Percentiles rank a stretch among this genome's conserved stretches.
phyloP scores from a whole-genome alignment of 192 early-diverging fungal species.

The Gaertneriomyces sp. region DNA sequence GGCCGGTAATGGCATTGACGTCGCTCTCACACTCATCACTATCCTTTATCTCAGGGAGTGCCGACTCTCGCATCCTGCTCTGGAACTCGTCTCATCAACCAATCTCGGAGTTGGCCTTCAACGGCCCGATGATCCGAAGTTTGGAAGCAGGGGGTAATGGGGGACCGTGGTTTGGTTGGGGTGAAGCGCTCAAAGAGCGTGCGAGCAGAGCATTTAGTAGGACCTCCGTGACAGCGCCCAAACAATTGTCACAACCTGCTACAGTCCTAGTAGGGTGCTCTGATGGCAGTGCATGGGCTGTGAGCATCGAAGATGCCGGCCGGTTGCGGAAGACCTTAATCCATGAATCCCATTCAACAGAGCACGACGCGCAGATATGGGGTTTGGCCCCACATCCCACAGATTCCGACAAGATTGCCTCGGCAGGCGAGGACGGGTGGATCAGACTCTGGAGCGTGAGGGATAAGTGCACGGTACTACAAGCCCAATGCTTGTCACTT shows the following conservation, averaged over 20 bases:
- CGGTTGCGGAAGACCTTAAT: constrained; percentile 2
- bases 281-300: constrained; percentile 24
- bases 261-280: constrained; percentile 13
- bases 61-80: constrained; percentile 23
- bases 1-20: constrained; percentile 17
- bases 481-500: background rate
- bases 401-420: constrained; percentile 18
- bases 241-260: background rate
- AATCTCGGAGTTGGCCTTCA: constrained; percentile 8
- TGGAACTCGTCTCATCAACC: constrained; percentile 28
- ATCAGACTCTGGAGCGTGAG: constrained; percentile 25
- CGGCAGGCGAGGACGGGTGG: constrained; percentile 30
- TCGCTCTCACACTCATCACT: constrained; percentile 4
- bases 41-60: constrained; percentile 28
- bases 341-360: constrained; percentile 9
- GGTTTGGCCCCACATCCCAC: constrained; percentile 36
- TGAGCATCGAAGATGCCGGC: constrained; percentile 8
- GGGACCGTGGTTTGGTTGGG: constrained; percentile 30
- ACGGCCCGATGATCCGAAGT: constrained; percentile 11
- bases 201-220: constrained; percentile 25
- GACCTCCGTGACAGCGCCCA: constrained; percentile 9
- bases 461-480: constrained; percentile 2
- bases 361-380: constrained; percentile 21
- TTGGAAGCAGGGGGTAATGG: constrained; percentile 21
- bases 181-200: constrained; percentile 15